Conservation (phyloP, 495 filamentous ascomycete species). For the Pyrenopolyporus hunteri region DNA sequence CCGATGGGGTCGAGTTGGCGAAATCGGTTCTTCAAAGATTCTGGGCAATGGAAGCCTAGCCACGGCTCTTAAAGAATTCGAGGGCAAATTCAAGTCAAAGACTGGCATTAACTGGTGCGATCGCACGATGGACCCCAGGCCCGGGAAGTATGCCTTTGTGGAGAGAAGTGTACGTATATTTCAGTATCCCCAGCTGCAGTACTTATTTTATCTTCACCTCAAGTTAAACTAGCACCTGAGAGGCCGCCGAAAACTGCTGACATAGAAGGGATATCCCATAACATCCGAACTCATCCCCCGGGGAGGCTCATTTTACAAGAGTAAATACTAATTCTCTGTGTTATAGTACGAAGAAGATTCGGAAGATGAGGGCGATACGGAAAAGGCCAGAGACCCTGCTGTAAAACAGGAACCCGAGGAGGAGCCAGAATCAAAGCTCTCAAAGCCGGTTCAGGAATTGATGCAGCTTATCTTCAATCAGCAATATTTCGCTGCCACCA, state of each 20-base stretch:
- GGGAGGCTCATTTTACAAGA: neutral
- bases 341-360: constrained; percentile 64
- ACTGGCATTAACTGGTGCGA: constrained; percentile 71
- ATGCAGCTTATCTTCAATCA: constrained; percentile 85
- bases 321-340: constrained; percentile 34
- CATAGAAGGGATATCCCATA: neutral
- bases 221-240: neutral
- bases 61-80: constrained; percentile 60
- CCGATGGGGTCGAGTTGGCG: constrained; percentile 81
- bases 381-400: constrained; percentile 14
- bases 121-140: constrained; percentile 63
- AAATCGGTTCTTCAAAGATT: constrained; percentile 63
- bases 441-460: constrained; percentile 64
- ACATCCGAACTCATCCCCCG: neutral
- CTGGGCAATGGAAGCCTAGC: constrained; percentile 51
- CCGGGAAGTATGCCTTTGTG: constrained; percentile 77
- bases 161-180: constrained; percentile 53
- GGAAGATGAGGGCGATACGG: constrained; percentile 60
- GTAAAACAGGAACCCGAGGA: constrained; percentile 44
- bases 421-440: constrained; percentile 60
- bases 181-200: neutral
- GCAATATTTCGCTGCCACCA: constrained; percentile 65
- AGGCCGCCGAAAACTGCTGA: neutral
- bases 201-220: neutral
- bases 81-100: constrained; percentile 81